Evolutionary conservation across 2,329 filamentous ascomycete genomes (phyloP), one percentile per base, ranked within the genome.

Genomic region (Microdochium nivale): DNA sequence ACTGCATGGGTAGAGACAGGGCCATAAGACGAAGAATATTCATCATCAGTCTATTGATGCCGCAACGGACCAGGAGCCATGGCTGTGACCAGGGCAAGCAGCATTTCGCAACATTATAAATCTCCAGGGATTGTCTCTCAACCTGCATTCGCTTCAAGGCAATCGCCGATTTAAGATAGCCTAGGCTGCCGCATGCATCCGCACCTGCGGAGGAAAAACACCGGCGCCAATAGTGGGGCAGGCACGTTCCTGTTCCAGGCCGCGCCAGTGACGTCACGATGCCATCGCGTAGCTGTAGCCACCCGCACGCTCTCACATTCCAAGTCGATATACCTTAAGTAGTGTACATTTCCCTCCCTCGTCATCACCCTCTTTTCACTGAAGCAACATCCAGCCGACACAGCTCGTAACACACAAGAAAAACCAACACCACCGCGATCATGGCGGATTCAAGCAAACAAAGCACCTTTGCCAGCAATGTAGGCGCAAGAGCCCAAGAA

Each of bases 401-500:
- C 16, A 19, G 19, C 40, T 24, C 8, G 16, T 7, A 23, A 19
- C n/a, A 19, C 33, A 16, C 8, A 19, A 37, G 4, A 37, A 7
- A 14, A 16, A 7, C 5, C 33, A 16, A 37, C 7, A 7, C 5
- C n/a, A 37, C 13, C 33, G 5, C 33, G 4, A 44, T 23, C 40
- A 44, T 44, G 40, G 3, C 40, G 40, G 40, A 44, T 3, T 47
- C 46, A 9, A 19, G 13, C n/a, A 24, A 3, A 25, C 27, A 16
- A 24, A 13, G 30, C 48, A 49, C 4, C 30, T 8, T 40, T 2
- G 33, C 23, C 7, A 11, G 30, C 30, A 49, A 25, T 21, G 44
- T 51, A 2, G 37, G 32, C 5, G 37, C 40, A 40, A 51, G 23
- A 25, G 49, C 49, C 19, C 49, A 51, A 25, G 49, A 51, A 48